Percentiles rank a stretch among this genome's conserved stretches.
These are phyloP conservation scores for Isatis lusitanica DNA, from an alignment of 441 rosid genomes.

Conservation along the genomic window DNA sequence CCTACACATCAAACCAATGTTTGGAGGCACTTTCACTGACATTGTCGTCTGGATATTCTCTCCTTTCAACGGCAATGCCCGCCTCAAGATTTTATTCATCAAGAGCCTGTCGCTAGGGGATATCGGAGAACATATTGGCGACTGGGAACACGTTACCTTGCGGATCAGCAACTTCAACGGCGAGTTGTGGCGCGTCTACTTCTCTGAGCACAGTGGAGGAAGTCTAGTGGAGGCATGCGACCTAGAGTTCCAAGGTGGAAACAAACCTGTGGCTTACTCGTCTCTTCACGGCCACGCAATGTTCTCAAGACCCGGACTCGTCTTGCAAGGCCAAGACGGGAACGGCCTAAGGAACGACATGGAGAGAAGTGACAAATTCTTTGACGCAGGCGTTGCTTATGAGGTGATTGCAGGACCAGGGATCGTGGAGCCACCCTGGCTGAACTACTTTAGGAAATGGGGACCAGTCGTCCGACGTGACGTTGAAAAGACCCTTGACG, in stretches of 20 bases:
- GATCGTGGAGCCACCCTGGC: slow-evolving; percentile 60
- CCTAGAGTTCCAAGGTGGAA: slow-evolving; percentile 56
- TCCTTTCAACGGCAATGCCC: slow-evolving; percentile 83
- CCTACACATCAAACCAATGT: slow-evolving; percentile 73
- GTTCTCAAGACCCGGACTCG: slow-evolving; percentile 55
- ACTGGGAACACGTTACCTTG: slow-evolving; percentile 86
- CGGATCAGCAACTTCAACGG: slow-evolving; percentile 83
- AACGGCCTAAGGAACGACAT: slow-evolving; percentile 73
- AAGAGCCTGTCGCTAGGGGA: slow-evolving; percentile 49
- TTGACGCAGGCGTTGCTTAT: slow-evolving; percentile 54
- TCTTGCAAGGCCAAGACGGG: slow-evolving; percentile 57
- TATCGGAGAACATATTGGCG: slow-evolving; percentile 84
- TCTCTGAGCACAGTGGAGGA: slow-evolving; percentile 69
- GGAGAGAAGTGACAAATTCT: slow-evolving; percentile 46
- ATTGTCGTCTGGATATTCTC: slow-evolving; percentile 71
- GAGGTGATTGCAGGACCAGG: slow-evolving; percentile 45
- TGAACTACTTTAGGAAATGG: slow-evolving; percentile 69
- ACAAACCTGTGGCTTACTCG: slow-evolving; percentile 55
- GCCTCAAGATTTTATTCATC: slow-evolving; percentile 57
- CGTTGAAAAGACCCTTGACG: slow-evolving; percentile 39
- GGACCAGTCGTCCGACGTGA: slow-evolving; percentile 62
- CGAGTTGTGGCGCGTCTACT: slow-evolving; percentile 50
- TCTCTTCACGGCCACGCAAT: slow-evolving; percentile 81
- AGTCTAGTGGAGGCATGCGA: slow-evolving; percentile 55
- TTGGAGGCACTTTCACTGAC: slow-evolving; percentile 79